A percentile compares a stretch with the other conserved stretches of the same genome.
Conservation (phyloP, 257 asterid genomes). For the Penstemon eatonii region DNA sequence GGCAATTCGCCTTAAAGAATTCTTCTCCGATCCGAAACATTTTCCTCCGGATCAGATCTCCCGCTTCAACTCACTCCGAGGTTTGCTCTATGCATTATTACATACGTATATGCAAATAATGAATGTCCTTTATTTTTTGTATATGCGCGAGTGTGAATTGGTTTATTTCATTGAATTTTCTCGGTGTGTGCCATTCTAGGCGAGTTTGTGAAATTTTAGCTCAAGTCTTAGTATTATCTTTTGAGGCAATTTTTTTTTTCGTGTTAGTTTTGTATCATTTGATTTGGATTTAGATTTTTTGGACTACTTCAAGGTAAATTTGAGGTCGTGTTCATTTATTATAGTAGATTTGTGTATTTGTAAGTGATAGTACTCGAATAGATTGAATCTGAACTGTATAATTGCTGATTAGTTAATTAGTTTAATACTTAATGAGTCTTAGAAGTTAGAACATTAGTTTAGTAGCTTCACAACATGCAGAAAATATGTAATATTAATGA, state of each 20-base stretch:
- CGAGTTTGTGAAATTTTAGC: slow-evolving; percentile 16
- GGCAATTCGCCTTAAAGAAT: slow-evolving; percentile 85
- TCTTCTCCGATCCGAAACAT: slow-evolving; percentile 67
- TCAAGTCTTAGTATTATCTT: slow-evolving; percentile 6
- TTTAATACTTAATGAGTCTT: background rate
- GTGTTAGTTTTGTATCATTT: background rate
- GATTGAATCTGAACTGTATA: slow-evolving; percentile 13
- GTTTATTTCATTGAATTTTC: background rate
- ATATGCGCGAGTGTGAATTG: slow-evolving; percentile 11
- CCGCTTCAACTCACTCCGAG: slow-evolving; percentile 77
- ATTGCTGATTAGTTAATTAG: slow-evolving; percentile 13
- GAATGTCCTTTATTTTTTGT: background rate
- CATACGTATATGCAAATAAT: background rate
- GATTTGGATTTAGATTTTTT: slow-evolving; percentile 3
- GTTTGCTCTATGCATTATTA: slow-evolving; percentile 33
- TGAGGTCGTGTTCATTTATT: slow-evolving; percentile 6
- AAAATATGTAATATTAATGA: too few relatives aligned
- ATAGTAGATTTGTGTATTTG: slow-evolving; percentile 3
- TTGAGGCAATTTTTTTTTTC: background rate
- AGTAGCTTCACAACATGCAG: slow-evolving; percentile 1
- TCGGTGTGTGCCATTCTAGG: slow-evolving; percentile 9
- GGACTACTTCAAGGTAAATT: background rate
- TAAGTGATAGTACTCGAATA: slow-evolving; percentile 1
- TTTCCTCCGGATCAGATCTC: slow-evolving; percentile 95
- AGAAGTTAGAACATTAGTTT: background rate